Base-by-base conservation (phyloP, 805 yeast genomes). In the Babjeviella inositovora region DNA sequence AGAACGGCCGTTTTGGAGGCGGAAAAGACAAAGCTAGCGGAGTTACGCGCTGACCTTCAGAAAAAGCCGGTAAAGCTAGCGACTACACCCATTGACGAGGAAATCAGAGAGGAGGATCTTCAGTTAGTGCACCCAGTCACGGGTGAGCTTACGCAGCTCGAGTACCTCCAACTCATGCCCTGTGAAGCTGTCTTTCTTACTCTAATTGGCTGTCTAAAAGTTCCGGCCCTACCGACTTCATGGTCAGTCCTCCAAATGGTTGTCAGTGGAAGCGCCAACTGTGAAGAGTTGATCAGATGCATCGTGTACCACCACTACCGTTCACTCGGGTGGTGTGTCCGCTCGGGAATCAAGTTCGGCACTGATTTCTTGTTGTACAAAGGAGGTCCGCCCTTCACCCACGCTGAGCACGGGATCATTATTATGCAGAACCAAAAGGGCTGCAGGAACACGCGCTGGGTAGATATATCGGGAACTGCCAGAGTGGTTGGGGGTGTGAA, bases 341-440 rank as follows among this genome's bases (percentile, higher is more conserved):
- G 92, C 28, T 67, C 85, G 1, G 98, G 97, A 0, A 65, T 84
- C 27, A 90, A 90, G 45, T 90, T 90, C 45, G 94, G 95, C 2
- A 64, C 79, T n/a, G 92, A 85, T 37, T 75, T 55, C 45, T 49
- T 90, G 6, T 53, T 90, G 5, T 90, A 90, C 44, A 69, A 74
- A 25, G 57, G 87, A 28, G 99, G 99, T 0, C 98, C 97, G 6
- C 96, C 96, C 2, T 82, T 85, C 43, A 70, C 75, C 23, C 99
- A 90, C 43, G 96, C 98, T 0, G 93, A 84, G 41, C 80, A 68
- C 43, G 80, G 87, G 5, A 50, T 81, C 3, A 39, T 63, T 21
- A 51, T 77, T 5, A 28, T 68, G 14, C 57, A 63, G 2, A 45
- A 50, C 20, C 44, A 45, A 25, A 14, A 32, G 31, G 2, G 33